Percentiles rank a stretch among this genome's conserved stretches.
phyloP scores from a whole-genome alignment of 257 asterid genomes.

The Henckelia pumila region DNA sequence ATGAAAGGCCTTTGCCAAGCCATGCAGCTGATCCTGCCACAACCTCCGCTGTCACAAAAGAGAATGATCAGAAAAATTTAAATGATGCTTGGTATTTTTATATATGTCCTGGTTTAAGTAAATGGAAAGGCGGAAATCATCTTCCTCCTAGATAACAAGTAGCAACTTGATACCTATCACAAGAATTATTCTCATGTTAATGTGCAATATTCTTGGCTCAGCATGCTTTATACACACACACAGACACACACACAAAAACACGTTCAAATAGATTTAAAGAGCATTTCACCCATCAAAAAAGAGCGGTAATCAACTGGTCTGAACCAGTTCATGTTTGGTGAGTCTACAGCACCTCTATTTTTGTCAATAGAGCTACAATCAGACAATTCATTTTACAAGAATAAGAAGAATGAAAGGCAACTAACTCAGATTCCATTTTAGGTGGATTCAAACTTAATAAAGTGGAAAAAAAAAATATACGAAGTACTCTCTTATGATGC shows the following conservation, averaged over 20 bases:
- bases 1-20: conserved; percentile 95
- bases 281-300: neutral
- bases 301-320: neutral
- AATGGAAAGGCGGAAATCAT: conserved; percentile 11
- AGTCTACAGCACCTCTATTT: neutral
- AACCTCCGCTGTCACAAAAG: conserved; percentile 62
- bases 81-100: conserved; percentile 4
- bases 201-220: neutral
- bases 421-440: conserved; percentile 10
- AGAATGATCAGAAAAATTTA: conserved; percentile 28
- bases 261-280: neutral
- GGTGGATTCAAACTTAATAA: neutral
- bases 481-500: conserved; percentile 1
- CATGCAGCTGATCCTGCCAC: conserved; percentile 99
- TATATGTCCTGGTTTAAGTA: neutral
- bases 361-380: neutral
- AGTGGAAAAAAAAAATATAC: neutral
- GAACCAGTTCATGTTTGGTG: conserved; percentile 4
- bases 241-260: neutral
- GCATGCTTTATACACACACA: neutral
- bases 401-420: neutral
- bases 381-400: conserved; percentile 13
- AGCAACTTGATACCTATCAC: conserved; percentile 9
- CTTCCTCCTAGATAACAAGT: conserved; percentile 13
- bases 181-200: conserved; percentile 4